phyloP scores from a whole-genome alignment of 2,329 filamentous ascomycete species.

The Aspergillaceae sp. region DNA sequence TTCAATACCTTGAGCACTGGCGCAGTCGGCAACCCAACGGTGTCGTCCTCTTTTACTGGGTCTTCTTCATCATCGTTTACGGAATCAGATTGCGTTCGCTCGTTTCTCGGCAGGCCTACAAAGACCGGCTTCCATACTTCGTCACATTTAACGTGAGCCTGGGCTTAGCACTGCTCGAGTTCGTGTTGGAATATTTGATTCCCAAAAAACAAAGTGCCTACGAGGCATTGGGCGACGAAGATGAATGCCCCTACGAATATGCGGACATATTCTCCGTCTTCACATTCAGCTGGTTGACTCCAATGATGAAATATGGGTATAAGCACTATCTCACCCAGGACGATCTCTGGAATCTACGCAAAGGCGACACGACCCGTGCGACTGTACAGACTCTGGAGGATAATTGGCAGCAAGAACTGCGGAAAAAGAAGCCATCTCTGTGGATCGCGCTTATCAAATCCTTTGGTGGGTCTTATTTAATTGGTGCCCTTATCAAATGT shows the following conservation, averaged over 20 bases:
- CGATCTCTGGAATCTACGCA: conserved; percentile 86
- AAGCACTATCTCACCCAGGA: conserved; percentile 86
- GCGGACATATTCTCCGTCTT: conserved; percentile 88
- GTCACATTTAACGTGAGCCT: conserved; percentile 64
- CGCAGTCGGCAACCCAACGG: conserved; percentile 77
- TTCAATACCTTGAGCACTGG: conserved; percentile 82
- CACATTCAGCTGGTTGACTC: conserved; percentile 98
- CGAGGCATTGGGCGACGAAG: conserved; percentile 55
- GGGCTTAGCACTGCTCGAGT: conserved; percentile 61
- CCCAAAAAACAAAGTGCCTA: conserved; percentile 68
- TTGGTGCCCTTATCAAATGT: conserved; percentile 80
- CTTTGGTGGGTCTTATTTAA: conserved; percentile 75
- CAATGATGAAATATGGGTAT: conserved; percentile 93
- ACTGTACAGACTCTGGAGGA: conserved; percentile 63
- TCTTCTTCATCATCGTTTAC: conserved; percentile 70
- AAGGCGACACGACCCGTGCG: conserved; percentile 65
- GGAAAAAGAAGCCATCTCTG: conserved; percentile 66
- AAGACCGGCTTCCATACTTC: conserved; percentile 63
- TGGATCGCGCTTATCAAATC: conserved; percentile 79
- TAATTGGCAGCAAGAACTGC: conserved; percentile 68
- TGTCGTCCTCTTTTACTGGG: conserved; percentile 85
- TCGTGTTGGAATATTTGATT: conserved; percentile 75
- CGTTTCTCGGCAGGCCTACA: conserved; percentile 65
- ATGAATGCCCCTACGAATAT: conserved; percentile 72
- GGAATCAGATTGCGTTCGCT: conserved; percentile 79